Evolutionary conservation across 306 rosid genomes (phyloP).

Genomic region (Lupinus albus): DNA sequence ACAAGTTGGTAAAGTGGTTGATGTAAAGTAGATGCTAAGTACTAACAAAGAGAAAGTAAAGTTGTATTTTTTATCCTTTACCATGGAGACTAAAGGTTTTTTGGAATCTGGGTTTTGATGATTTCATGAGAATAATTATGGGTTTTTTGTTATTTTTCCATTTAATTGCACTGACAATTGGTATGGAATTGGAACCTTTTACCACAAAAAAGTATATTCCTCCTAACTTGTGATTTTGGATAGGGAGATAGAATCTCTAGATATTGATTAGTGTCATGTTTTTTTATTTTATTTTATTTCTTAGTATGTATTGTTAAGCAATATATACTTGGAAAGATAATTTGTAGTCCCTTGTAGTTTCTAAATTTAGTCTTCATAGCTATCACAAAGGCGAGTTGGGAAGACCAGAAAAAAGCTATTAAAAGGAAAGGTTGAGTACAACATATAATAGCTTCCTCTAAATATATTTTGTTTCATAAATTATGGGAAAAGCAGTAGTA

Average conservation of each 20-base stretch:
- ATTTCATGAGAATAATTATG: constrained; percentile 32
- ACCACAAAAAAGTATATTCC: constrained; percentile 28
- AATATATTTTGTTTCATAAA: not conserved
- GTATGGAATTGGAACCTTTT: constrained; percentile 31
- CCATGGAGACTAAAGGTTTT: constrained; percentile 37
- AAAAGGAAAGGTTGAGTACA: not conserved
- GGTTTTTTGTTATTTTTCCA: constrained; percentile 31
- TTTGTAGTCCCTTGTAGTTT: not conserved
- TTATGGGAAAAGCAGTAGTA: not conserved
- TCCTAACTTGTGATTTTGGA: constrained; percentile 21
- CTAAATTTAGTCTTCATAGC: constrained; percentile 17
- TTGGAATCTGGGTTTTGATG: constrained; percentile 47
- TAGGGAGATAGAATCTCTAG: constrained; percentile 34
- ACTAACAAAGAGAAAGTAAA: constrained; percentile 21
- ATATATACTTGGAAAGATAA: constrained; percentile 5
- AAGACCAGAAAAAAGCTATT: constrained; percentile 1
- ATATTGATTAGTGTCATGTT: constrained; percentile 27
- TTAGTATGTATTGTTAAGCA: constrained; percentile 23
- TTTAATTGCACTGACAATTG: constrained; percentile 27
- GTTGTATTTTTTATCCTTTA: constrained; percentile 1
- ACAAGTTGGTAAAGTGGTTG: constrained; percentile 25
- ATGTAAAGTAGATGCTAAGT: constrained; percentile 33
- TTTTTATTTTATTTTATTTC: not conserved
- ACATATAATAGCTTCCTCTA: not conserved
- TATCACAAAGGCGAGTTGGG: not conserved